Evolutionary conservation across 148 eudicot species (phyloP), one percentile per base, ranked within the genome.

Genomic region (Rhododendron molle): DNA sequence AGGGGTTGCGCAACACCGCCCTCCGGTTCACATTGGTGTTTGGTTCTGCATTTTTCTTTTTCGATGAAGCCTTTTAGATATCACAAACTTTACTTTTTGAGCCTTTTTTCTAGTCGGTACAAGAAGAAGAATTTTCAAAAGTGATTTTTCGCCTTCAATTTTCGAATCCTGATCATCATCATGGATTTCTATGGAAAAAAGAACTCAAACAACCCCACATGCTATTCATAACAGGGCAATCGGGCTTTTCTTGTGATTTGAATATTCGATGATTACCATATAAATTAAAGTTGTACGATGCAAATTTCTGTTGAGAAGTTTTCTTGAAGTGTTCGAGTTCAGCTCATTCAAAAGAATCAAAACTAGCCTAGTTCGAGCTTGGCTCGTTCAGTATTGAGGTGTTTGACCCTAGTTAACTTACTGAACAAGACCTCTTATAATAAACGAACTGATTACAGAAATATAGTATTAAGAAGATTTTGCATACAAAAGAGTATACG

Each of bases 161-260:
- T 43, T 77, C 15, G 56, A 78, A 78, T 78, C 58, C 26, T 20
- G 26, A 78, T 23, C 10, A 78, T 46, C 56, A 26, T 78, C 34
- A 46, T 78, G 81, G 1, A 44, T 46, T 46, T 78, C 7, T 5
- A 47, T 50, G 34, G 62, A 50, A 52, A 50, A 54, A 46, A 54
- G 20, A 78, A 47, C 30, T 78, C 56, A 78, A 23, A 26, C 34
- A 11, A 78, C 81, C 58, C 56, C 81, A 78, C 81, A 78, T 77
- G 15, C 38, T 12, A 46, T 58, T 58, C 14, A 54, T 54, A 4
- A 54, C 50, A 40, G 80, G 12, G 15, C 7, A 62, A 23, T 62
- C 23, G 28, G 69, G 14, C 21, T 60, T 60, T 20, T 60, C 67
- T 7, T 67, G 32, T 67, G 3, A 67, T 46, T 46, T 46, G 11